These are phyloP conservation scores for Exophiala dermatitidis DNA, from an alignment of 2,329 filamentous ascomycete species.

Conservation along the genomic window DNA sequence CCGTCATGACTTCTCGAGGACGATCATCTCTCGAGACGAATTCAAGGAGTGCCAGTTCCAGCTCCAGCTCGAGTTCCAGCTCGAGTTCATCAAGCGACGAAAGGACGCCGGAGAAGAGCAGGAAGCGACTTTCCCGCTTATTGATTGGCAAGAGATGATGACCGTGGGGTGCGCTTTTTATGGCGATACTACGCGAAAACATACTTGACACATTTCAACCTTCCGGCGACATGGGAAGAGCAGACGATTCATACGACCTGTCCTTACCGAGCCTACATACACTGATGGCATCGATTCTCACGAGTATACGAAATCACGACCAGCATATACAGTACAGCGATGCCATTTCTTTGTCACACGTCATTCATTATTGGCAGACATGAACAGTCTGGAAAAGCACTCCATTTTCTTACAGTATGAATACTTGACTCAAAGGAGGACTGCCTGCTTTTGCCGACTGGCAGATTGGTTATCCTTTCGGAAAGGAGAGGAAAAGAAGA, in stretches of 20 bases:
- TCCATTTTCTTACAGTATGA: too few relatives aligned
- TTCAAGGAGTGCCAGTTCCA: slow-evolving; percentile 29
- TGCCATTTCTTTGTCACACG: background rate
- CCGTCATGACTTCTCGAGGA: slow-evolving; percentile 28
- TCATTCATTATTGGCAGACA: background rate
- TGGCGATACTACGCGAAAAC: too few relatives aligned
- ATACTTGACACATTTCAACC: background rate
- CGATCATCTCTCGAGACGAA: slow-evolving; percentile 32
- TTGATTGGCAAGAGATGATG: slow-evolving; percentile 19
- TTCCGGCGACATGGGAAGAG: background rate
- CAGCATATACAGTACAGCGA: background rate
- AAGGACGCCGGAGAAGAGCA: slow-evolving; percentile 12
- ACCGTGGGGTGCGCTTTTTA: background rate
- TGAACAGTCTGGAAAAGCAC: too few relatives aligned
- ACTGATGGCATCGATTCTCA: background rate
- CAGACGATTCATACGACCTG: background rate
- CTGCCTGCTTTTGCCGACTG: too few relatives aligned
- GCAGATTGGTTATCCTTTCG: too few relatives aligned
- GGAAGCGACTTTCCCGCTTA: slow-evolving; percentile 18
- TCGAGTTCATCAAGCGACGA: slow-evolving; percentile 28
- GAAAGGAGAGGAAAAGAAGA: too few relatives aligned
- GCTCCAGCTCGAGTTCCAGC: too few relatives aligned
- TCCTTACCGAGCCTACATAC: background rate
- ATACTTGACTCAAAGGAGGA: too few relatives aligned
- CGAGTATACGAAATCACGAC: background rate